Conservation (phyloP, 179 eudicot species). For the Sideroxylon spinosum region DNA sequence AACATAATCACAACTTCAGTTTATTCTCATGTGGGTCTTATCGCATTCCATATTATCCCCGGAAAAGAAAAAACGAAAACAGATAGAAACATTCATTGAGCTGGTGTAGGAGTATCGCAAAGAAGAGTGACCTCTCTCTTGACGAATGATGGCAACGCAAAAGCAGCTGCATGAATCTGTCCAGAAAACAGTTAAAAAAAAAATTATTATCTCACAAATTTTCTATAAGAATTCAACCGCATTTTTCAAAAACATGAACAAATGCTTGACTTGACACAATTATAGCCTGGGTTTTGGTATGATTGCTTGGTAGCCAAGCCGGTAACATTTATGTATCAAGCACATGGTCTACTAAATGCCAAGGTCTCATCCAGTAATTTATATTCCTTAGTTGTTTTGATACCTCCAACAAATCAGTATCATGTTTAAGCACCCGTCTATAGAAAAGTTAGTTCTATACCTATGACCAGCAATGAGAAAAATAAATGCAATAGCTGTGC, state of each 20-base stretch:
- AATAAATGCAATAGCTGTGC: no score
- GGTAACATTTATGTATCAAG: no score
- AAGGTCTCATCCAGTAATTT: no score
- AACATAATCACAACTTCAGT: no score
- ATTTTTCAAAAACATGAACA: background rate
- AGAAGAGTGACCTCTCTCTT: conserved; percentile 65
- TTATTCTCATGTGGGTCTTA: no score
- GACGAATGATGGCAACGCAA: conserved; percentile 74
- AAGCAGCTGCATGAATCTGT: conserved; percentile 85
- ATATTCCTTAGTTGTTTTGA: no score
- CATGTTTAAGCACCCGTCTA: no score
- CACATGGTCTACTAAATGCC: no score
- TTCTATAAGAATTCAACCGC: background rate
- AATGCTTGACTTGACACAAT: background rate
- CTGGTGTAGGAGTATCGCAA: conserved; percentile 28
- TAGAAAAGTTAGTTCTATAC: background rate
- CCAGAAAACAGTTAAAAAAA: background rate
- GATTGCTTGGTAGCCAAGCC: no score
- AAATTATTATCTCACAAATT: background rate
- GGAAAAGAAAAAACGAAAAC: background rate
- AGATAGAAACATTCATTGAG: background rate
- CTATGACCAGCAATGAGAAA: no score
- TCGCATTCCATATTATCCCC: background rate
- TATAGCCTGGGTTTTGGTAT: background rate
- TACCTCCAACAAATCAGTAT: no score